These are phyloP conservation scores for Coemansia sp. DNA, from an alignment of 192 early-diverging fungal species.

Conservation along the genomic window DNA sequence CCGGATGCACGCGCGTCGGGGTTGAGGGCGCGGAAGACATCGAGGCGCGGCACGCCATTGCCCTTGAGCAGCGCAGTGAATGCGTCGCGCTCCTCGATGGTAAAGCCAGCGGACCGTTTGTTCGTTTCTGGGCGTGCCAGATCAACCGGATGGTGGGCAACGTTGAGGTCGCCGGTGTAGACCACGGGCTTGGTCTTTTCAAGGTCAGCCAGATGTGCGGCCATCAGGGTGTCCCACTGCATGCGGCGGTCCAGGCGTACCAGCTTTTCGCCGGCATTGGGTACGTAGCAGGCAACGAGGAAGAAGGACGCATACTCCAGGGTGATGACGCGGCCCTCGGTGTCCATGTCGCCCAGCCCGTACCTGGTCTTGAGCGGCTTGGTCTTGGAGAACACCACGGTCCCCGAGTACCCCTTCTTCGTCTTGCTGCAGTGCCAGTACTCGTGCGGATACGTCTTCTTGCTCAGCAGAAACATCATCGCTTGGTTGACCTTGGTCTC, in stretches of 20 bases:
- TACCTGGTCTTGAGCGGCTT: conserved; percentile 64
- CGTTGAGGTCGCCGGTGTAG: conserved; percentile 85
- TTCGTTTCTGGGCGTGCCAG: conserved; percentile 74
- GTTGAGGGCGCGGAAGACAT: conserved; percentile 72
- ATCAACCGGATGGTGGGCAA: conserved; percentile 76
- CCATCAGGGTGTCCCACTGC: conserved; percentile 65
- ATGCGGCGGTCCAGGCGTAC: conserved; percentile 66
- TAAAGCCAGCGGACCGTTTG: conserved; percentile 78
- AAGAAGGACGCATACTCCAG: conserved; percentile 67
- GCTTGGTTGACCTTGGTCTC: conserved; percentile 83
- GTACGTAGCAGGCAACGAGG: conserved; percentile 73
- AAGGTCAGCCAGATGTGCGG: conserved; percentile 64
- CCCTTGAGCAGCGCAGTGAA: conserved; percentile 64
- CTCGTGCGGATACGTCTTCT: conserved; percentile 66
- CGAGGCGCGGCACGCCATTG: conserved; percentile 54
- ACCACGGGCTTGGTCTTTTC: conserved; percentile 72
- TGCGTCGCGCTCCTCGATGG: conserved; percentile 73
- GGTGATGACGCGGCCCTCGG: conserved; percentile 73
- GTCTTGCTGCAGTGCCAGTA: conserved; percentile 63
- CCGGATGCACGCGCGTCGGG: conserved; percentile 60
- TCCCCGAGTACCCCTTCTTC: conserved; percentile 82
- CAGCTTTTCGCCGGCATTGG: conserved; percentile 76
- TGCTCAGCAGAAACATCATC: conserved; percentile 58
- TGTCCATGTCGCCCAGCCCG: conserved; percentile 60
- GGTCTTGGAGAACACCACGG: conserved; percentile 76